Percentiles rank a stretch among this genome's conserved stretches.
These are phyloP conservation scores for Malus hybrid DNA, from an alignment of 331 rosid species.

Conservation along the genomic window DNA sequence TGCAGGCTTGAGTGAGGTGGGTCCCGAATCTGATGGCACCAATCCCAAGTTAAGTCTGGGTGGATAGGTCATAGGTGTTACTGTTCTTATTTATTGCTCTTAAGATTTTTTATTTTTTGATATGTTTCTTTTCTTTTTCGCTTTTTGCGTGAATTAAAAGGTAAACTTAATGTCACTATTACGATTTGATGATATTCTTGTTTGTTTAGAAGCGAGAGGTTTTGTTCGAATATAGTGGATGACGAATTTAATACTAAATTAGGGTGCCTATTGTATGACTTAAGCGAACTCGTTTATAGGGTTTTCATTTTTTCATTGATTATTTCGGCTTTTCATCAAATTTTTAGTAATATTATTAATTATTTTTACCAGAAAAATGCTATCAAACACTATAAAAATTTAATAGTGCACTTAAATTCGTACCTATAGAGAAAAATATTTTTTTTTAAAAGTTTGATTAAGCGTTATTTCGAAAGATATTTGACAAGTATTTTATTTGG, in stretches of 20 bases:
- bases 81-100: not conserved
- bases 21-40: not conserved
- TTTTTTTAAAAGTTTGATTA: no score
- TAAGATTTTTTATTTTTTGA: not conserved
- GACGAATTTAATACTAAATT: no score
- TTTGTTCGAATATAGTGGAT: no score
- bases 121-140: not conserved
- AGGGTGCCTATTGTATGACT: accelerated
- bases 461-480: no score
- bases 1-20: not conserved
- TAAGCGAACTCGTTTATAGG: not conserved
- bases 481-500: not conserved
- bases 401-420: no score
- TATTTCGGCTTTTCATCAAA: not conserved
- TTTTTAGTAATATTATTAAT: not conserved
- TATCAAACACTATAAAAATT: no score
- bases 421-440: no score
- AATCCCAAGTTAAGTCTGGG: constrained; percentile 22
- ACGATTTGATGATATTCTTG: accelerated
- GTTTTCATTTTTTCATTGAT: constrained; percentile 4
- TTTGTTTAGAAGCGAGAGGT: no score
- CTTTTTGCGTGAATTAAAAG: constrained; percentile 19
- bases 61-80: constrained; percentile 9
- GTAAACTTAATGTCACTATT: no score
- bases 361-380: no score